These are phyloP conservation scores for Epichloe coenophiala DNA, from an alignment of 2,329 filamentous ascomycete species.

Conservation along the genomic window DNA sequence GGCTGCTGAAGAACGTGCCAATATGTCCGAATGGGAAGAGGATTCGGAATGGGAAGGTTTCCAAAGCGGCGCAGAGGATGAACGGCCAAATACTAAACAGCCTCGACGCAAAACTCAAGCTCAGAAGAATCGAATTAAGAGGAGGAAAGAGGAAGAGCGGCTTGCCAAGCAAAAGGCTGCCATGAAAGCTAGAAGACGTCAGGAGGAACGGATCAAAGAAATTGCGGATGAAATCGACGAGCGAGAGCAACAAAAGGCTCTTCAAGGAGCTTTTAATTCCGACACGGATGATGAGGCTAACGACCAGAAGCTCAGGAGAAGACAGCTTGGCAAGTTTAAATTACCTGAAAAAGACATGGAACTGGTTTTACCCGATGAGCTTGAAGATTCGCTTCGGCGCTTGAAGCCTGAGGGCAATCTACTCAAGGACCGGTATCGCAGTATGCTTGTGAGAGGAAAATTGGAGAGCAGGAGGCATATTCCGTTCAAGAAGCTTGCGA, in stretches of 20 bases:
- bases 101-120: conserved; percentile 74
- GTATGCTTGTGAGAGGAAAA: conserved; percentile 75
- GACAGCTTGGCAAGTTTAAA: conserved; percentile 58
- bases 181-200: conserved; percentile 58
- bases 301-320: conserved; percentile 52
- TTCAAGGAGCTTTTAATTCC: conserved; percentile 27
- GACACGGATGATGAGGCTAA: conserved; percentile 44
- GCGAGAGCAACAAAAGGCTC: conserved; percentile 35
- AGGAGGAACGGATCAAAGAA: conserved; percentile 58
- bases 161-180: conserved; percentile 61
- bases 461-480: conserved; percentile 71
- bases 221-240: conserved; percentile 50
- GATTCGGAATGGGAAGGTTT: conserved; percentile 87
- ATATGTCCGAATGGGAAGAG: conserved; percentile 62
- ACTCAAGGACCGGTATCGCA: conserved; percentile 83
- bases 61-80: conserved; percentile 66
- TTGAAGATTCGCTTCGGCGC: conserved; percentile 67
- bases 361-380: conserved; percentile 67
- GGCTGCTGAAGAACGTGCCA: conserved; percentile 53
- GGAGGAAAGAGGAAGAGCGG: conserved; percentile 77
- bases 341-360: conserved; percentile 71
- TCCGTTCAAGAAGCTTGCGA: conserved; percentile 70
- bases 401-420: conserved; percentile 94
- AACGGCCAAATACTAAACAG: conserved; percentile 48
- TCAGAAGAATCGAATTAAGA: conserved; percentile 78